Base-by-base conservation (phyloP, 2,329 filamentous ascomycete species). In the Ophiostoma ips region DNA sequence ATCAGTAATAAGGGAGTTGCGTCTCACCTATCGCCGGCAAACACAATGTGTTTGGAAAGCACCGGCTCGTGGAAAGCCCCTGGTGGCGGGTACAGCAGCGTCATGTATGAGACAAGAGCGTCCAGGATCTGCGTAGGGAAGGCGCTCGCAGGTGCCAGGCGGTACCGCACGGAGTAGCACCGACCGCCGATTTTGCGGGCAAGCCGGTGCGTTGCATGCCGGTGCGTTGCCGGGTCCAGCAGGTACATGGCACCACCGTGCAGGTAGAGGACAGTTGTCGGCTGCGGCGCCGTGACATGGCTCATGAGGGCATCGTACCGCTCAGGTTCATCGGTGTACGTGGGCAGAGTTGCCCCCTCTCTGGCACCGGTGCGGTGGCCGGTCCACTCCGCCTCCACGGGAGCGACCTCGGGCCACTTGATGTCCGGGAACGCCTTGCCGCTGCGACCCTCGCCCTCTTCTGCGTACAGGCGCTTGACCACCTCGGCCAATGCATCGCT, bases 61-160 rank as follows among this genome's bases (percentile, higher is more conserved):
- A 90, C 75, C 2, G 84, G 68, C 13, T 73, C 68, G 61, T 92
- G 85, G 41, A 79, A 73, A 0, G 84, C 75, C 16, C 73, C 81
- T 0, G 76, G 69, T 0, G 83, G 81, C 12, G 86, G 86, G 58
- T 87, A 81, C 1, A 92, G 69, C 7, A 89, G 70, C 0, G 76
- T 76, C 34, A 92, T 70, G 59, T 90, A 92, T 0, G 83, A 79
- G 31, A 82, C 70, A 10, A 90, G 65, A 1, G 76, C 83, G 60
- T 92, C 86, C 40, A 90, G 66, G 7, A 92, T 64, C 2, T 84
- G 83, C 0, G 82, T 71, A 0, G 86, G 86, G 60, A 92, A 92
- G 0, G 84, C 76, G 53, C 81, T 66, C 61, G 88, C 81, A 0
- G 86, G 86, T 12, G 83, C 77, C 3, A 92, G 72, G 6, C 86